Base-by-base conservation (phyloP, 345 rosid genomes). In the Eucalyptus sp. region DNA sequence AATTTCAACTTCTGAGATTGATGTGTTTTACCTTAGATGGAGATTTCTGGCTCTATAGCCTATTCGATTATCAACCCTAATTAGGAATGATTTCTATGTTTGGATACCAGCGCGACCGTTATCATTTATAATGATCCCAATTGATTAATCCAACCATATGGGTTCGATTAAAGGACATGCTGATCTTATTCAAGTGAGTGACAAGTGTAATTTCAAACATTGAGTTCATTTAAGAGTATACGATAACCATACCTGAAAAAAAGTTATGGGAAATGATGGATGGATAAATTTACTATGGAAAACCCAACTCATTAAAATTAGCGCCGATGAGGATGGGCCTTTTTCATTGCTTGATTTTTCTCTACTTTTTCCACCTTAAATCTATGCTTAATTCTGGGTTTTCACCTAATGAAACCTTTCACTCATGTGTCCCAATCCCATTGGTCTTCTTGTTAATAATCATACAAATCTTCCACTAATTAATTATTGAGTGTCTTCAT, bases 71-170 rank as follows among this genome's bases (percentile, higher is more conserved):
- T 7, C 76, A 13, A 64, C 5, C 76, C 76, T n/a, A 64, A 64
- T n/a, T n/a, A 64, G 5, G 10, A 29, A n/a, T n/a, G 4, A 15
- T n/a, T 15, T n/a, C 6, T 29, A n/a, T 64, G 76, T n/a, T n/a
- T 64, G 20, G 5, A 33, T 7, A n/a, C 18, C 41, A 1, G 0
- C 10, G 0, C 20, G 0, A 52, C 10, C 4, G 0, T 64, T 17
- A 4, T 64, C 5, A 0, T 64, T 64, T n/a, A n/a, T 64, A 14
- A 64, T 5, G 0, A n/a, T 14, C 18, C 10, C 10, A 64, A 1
- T n/a, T 14, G 20, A 64, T n/a, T 64, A 7, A 64, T 29, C 18
- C 18, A 7, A 64, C 71, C 71, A 7, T 2, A 64, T n/a, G 37
- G 18, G 8, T n/a, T 29, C 16, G 0, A 52, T 18, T 18, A 52